Evolutionary conservation across 192 early-diverging fungal species (phyloP).

Genomic region (Umbelopsis vinacea): DNA sequence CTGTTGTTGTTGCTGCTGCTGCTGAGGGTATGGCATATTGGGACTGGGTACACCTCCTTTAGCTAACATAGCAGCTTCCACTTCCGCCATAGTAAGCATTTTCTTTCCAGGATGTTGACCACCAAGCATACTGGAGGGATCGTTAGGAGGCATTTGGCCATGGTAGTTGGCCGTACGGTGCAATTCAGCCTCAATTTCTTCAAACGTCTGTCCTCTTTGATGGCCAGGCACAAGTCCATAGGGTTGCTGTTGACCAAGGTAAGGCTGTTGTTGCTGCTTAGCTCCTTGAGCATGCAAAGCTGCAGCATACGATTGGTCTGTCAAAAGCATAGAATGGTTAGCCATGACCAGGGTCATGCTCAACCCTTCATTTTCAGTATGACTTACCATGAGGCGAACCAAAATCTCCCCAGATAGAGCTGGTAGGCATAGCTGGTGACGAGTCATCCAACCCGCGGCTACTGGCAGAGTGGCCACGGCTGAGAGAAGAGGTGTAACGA

Average conservation of each 20-base stretch:
- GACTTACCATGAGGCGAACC: constrained; percentile 12
- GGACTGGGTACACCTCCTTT: constrained; percentile 2
- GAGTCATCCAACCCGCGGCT: constrained; percentile 1
- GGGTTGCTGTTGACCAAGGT: constrained; percentile 22
- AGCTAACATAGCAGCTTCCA: constrained; percentile 63
- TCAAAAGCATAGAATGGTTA: background rate
- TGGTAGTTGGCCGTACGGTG: constrained; percentile 44
- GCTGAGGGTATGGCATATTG: constrained; percentile 2
- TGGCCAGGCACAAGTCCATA: constrained; percentile 31
- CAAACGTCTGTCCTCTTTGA: constrained; percentile 43
- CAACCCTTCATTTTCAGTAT: background rate
- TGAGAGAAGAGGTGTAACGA: background rate
- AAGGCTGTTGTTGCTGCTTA: constrained; percentile 23
- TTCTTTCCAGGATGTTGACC: constrained; percentile 44
- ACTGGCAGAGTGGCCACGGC: background rate
- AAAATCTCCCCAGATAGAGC: constrained; percentile 39
- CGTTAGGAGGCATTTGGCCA: background rate
- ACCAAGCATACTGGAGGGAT: constrained; percentile 11
- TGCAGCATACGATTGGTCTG: constrained; percentile 9
- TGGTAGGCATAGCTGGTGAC: constrained; percentile 23
- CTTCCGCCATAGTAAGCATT: constrained; percentile 71
- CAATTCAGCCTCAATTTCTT: constrained; percentile 61
- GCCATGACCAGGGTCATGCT: background rate
- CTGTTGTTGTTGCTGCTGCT: constrained; percentile 22
- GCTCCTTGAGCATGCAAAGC: background rate